Base-by-base conservation (phyloP, 2,329 filamentous ascomycete genomes). In the Phialophora verrucosa region DNA sequence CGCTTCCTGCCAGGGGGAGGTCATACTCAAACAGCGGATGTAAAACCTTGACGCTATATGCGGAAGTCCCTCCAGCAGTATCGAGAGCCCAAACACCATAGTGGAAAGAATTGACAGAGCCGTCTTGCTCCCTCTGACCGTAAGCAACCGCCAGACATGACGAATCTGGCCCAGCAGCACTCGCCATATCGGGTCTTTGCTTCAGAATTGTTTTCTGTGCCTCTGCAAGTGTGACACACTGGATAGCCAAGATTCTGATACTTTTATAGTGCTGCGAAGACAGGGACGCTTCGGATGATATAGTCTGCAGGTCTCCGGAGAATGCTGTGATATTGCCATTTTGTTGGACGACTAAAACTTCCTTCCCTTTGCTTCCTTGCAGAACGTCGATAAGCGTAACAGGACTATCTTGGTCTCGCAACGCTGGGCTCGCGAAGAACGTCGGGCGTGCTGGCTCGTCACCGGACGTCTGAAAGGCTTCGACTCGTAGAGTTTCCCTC, bases 391-490 rank as follows among this genome's bases (percentile, higher is more conserved):
- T 7, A 74, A 73, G 68, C 77, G 78, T n/a, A 76, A 75, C 3
- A 75, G 74, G n/a, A 77, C 80, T 55, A 75, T 77, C 61, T 80
- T 81, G 51, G 67, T 73, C 4, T 75, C 74, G 23, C 75, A 76
- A 60, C 69, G 75, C 17, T 73, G 75, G 63, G 73, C 74, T 64
- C 54, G 68, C 76, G 14, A 72, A 71, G 20, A 74, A 59, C n/a
- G 50, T 54, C 6, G 59, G 54, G 31, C 54, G 49, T 10, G 61
- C 42, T 53, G 29, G 70, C 38, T 75, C 75, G 62, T 84, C 81
- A 66, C 88, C 86, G 20, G 80, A 42, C 32, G 50, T 66, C 47
- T 72, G 76, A 65, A 87, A 87, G 66, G 81, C 83, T 42, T 87
- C 77, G 6, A 89, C 75, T 64, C 85, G 81, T 44, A 81, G 77